These are phyloP conservation scores for Crithidia brevicula DNA, from an alignment of 208 protist species.

Conservation along the genomic window DNA sequence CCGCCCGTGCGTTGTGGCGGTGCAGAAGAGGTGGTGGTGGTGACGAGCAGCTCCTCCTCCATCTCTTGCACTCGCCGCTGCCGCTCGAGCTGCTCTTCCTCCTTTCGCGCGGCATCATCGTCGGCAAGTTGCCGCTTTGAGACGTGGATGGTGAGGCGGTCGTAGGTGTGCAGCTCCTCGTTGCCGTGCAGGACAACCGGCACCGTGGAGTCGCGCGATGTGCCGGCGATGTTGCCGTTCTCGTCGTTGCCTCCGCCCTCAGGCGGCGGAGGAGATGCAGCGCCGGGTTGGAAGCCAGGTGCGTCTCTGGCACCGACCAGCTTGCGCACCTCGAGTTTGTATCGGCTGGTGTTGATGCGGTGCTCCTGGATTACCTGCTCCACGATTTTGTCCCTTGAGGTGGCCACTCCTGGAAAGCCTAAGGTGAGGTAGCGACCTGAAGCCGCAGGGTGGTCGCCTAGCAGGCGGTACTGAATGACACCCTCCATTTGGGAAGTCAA, in stretches of 20 bases:
- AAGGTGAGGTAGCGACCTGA: conserved; percentile 72
- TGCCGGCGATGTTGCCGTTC: background rate
- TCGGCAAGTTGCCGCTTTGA: conserved; percentile 68
- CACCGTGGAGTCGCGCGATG: conserved; percentile 3
- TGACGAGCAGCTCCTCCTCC: conserved; percentile 44
- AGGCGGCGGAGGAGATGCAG: background rate
- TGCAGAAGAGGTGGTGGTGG: background rate
- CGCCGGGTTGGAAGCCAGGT: conserved; percentile 8
- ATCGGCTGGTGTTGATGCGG: conserved; percentile 75
- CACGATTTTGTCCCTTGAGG: conserved; percentile 44
- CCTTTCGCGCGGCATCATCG: conserved; percentile 35
- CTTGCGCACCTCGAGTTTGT: conserved; percentile 62
- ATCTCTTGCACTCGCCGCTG: conserved; percentile 45
- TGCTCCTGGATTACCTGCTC: conserved; percentile 64
- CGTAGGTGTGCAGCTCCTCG: conserved; percentile 65
- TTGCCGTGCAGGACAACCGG: conserved; percentile 14
- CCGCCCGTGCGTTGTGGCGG: background rate
- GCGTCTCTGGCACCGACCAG: conserved; percentile 21
- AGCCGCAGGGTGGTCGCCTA: conserved; percentile 79
- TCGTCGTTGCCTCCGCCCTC: background rate
- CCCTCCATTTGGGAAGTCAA: too few relatives aligned
- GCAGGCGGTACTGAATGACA: conserved; percentile 75
- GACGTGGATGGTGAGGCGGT: conserved; percentile 66
- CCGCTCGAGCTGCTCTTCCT: conserved; percentile 36
- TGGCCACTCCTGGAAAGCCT: conserved; percentile 65